These are phyloP conservation scores for Diaporthe nobilis DNA, from an alignment of 2,329 filamentous ascomycete genomes.

Conservation along the genomic window DNA sequence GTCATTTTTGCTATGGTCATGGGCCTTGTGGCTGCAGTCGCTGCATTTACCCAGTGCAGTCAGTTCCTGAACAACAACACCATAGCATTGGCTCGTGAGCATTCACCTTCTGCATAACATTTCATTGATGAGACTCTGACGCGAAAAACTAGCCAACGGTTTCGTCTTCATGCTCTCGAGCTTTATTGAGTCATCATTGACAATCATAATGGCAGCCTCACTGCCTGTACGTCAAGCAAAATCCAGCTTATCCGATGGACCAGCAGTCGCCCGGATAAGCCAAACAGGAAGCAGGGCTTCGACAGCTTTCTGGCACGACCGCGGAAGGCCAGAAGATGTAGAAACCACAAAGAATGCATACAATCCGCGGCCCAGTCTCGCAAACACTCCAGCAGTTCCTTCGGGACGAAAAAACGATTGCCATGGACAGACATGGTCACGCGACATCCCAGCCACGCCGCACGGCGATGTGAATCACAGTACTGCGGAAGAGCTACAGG, in stretches of 20 bases:
- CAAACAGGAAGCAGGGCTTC: background rate
- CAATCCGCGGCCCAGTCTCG: background rate
- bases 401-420: background rate
- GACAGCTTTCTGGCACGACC: slow-evolving; percentile 8
- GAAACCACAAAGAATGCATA: background rate
- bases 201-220: slow-evolving; percentile 3
- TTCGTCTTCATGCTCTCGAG: background rate
- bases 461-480: background rate
- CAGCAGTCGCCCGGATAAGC: background rate
- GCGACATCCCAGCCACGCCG: too few relatives aligned
- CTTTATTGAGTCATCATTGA: slow-evolving; percentile 2
- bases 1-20: background rate
- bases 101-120: background rate
- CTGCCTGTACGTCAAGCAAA: background rate
- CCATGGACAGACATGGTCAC: background rate
- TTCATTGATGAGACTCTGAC: background rate
- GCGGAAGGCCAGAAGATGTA: background rate
- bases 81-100: background rate
- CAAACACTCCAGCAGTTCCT: background rate
- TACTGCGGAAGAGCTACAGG: background rate
- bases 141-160: background rate
- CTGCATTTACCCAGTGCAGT: slow-evolving; percentile 14
- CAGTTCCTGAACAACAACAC: background rate
- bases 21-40: background rate
- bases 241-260: background rate